Base-by-base conservation (phyloP, 805 yeast species). In the Candida glaebosa region DNA sequence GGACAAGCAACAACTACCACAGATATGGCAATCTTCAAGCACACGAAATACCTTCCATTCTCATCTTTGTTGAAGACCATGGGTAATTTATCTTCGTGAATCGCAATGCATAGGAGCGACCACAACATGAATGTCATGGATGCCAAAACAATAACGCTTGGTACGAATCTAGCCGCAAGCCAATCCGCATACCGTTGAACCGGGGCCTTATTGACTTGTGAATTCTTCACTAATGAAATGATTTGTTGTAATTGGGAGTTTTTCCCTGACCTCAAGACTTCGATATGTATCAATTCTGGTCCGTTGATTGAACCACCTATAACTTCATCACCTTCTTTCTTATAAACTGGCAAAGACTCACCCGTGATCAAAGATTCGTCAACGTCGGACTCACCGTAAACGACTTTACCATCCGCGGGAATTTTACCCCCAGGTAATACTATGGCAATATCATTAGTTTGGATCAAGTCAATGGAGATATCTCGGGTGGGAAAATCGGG, bases 1-100 rank as follows among this genome's bases (percentile, higher is more conserved):
- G 99, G 99, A 63, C 99, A 93, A 1, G 99, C 99, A 38, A 93
- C 97, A 8, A 93, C 96, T 48, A 95, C 78, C 4, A 93, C 99
- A 5, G 95, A 82, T 19, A 93, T 91, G 4, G 95, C 83, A 35
- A 90, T 74, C 53, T 85, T 81, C 42, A 95, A 61, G 56, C 91
- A 83, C 3, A 78, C 78, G 58, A 79, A 81, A 48, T 81, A 71
- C 39, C 75, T 73, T 7, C 88, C 87, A 48, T 76, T 76, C 15
- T 57, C 61, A 6, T 61, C 68, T 33, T 59, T 61, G 14, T 57
- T 51, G 54, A 82, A 81, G 7, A 75, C 67, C 2, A 52, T 57
- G 2, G 89, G 88, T 18, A 69, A 56, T 4, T 38, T 40, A 5
- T 51, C 56, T 6, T 39, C 36, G 24, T 50, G 44, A 32, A 50